Conservation (phyloP, 2,329 filamentous ascomycete species). For the Didymella pomorum region DNA sequence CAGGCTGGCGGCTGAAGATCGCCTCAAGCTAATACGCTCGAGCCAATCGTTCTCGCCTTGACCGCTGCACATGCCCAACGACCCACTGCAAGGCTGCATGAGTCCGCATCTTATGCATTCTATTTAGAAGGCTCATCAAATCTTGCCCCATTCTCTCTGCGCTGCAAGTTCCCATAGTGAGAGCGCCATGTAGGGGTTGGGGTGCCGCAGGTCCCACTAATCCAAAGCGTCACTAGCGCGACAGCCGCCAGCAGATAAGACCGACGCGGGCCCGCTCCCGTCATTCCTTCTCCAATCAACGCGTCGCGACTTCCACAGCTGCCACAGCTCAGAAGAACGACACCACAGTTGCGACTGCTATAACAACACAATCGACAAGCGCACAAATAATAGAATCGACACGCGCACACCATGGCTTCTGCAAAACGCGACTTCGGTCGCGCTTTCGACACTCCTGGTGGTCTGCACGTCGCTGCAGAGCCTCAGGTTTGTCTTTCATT, state of each 20-base stretch:
- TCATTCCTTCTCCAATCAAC: slow-evolving; percentile 12
- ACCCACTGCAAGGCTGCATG: not conserved
- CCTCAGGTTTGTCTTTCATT: slow-evolving; percentile 29
- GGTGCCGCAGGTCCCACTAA: not conserved
- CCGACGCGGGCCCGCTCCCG: not conserved
- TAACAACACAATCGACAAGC: slow-evolving; percentile 4
- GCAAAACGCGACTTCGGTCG: slow-evolving; percentile 26
- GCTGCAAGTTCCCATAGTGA: not conserved
- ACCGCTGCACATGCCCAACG: not conserved
- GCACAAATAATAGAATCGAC: too few relatives aligned
- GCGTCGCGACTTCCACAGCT: slow-evolving; percentile 21
- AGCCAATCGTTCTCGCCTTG: not conserved
- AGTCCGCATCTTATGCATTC: not conserved
- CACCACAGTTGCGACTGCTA: slow-evolving; percentile 5
- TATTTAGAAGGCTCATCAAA: not conserved
- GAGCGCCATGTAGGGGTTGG: too few relatives aligned
- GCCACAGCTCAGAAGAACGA: not conserved
- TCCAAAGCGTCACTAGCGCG: not conserved
- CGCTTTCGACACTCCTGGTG: slow-evolving; percentile 28
- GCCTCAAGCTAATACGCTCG: not conserved
- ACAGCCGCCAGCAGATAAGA: not conserved
- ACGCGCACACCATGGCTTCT: slow-evolving; percentile 19
- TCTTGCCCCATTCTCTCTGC: not conserved
- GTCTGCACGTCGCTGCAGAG: slow-evolving; percentile 25
- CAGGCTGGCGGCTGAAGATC: not conserved